These are phyloP conservation scores for Hypoxylon sp. DNA, from an alignment of 2,329 filamentous ascomycete species.

Conservation along the genomic window DNA sequence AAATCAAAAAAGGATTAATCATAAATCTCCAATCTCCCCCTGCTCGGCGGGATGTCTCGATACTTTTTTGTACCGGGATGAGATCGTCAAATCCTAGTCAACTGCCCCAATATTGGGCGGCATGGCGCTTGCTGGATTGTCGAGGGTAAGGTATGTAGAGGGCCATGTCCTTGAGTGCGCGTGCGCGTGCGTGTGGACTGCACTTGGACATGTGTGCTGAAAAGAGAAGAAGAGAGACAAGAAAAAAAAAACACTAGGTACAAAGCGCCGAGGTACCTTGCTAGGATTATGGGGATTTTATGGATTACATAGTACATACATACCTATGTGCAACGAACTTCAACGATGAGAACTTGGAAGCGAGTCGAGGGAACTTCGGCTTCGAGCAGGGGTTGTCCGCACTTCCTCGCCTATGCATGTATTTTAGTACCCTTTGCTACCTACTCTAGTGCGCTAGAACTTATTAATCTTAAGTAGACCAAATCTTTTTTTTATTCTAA, in stretches of 20 bases:
- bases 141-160: not conserved
- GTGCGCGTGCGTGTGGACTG: slow-evolving; percentile 11
- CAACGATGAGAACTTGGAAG: slow-evolving; percentile 31
- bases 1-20: slow-evolving; percentile 28
- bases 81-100: slow-evolving; percentile 44
- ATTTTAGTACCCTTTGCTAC: slow-evolving; percentile 9
- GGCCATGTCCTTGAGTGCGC: too few species aligned
- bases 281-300: too few species aligned
- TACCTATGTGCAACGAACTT: slow-evolving; percentile 25
- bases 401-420: slow-evolving; percentile 9
- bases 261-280: slow-evolving; percentile 22
- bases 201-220: not conserved
- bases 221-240: not conserved
- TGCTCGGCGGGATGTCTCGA: slow-evolving; percentile 43
- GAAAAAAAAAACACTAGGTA: too few species aligned
- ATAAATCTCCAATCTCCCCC: slow-evolving; percentile 34
- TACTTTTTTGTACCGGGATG: slow-evolving; percentile 44
- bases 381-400: slow-evolving; percentile 30
- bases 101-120: slow-evolving; percentile 43
- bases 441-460: slow-evolving; percentile 18
- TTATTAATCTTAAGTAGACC: slow-evolving; percentile 28
- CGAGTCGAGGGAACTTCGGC: slow-evolving; percentile 34
- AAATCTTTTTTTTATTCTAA: not conserved
- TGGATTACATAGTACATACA: too few species aligned
- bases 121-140: slow-evolving; percentile 47